These are phyloP conservation scores for Aspergillus clavatus DNA, from an alignment of 2,329 filamentous ascomycete species.

Conservation along the genomic window DNA sequence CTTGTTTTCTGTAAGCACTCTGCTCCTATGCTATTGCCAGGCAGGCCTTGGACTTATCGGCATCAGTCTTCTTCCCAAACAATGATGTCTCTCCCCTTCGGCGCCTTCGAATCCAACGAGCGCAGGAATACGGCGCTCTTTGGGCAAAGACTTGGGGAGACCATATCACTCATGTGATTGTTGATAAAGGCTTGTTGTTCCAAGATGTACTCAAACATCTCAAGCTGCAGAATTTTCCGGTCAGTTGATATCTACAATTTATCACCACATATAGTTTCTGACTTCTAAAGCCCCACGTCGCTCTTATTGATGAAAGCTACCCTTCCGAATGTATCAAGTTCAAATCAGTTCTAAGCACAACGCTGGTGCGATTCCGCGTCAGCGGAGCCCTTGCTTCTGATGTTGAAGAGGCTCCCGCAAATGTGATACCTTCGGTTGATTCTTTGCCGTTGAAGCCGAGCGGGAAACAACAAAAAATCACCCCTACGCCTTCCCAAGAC, in stretches of 20 bases:
- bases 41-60: neutral
- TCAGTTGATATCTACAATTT: slow-evolving; percentile 26
- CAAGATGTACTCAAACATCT: slow-evolving; percentile 58
- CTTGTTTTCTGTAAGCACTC: slow-evolving; percentile 54
- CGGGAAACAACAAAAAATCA: slow-evolving; percentile 10
- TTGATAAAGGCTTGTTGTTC: slow-evolving; percentile 65
- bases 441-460: slow-evolving; percentile 30
- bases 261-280: slow-evolving; percentile 10
- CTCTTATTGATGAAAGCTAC: slow-evolving; percentile 65
- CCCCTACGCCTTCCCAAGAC: slow-evolving; percentile 14
- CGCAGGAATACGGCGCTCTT: slow-evolving; percentile 66
- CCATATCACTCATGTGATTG: slow-evolving; percentile 70
- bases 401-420: slow-evolving; percentile 10
- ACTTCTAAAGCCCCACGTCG: slow-evolving; percentile 24
- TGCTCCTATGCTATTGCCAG: slow-evolving; percentile 5
- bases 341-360: slow-evolving; percentile 53
- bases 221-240: slow-evolving; percentile 45
- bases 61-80: slow-evolving; percentile 69
- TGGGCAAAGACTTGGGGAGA: slow-evolving; percentile 59
- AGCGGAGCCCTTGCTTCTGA: slow-evolving; percentile 16
- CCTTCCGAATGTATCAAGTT: slow-evolving; percentile 64
- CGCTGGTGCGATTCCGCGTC: slow-evolving; percentile 49
- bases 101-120: slow-evolving; percentile 67
- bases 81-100: slow-evolving; percentile 66
- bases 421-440: slow-evolving; percentile 1